These are phyloP conservation scores for Calonectria pauciramosa DNA, from an alignment of 2,329 filamentous ascomycete genomes.

Conservation along the genomic window DNA sequence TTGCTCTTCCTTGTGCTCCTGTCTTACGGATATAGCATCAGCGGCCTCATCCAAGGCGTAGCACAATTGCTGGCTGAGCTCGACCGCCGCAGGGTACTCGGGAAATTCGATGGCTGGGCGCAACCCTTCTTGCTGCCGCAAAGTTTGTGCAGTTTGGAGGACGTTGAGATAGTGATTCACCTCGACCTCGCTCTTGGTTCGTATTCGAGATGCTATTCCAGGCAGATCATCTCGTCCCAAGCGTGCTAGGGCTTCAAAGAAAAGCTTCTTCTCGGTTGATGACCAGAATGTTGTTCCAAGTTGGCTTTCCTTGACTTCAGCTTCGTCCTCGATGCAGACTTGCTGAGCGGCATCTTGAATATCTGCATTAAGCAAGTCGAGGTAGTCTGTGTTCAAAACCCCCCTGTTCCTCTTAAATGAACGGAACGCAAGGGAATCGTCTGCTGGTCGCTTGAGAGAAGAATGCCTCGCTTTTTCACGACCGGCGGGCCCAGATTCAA, in stretches of 20 bases:
- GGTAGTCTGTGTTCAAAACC: constrained; percentile 60
- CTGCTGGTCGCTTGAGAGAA: constrained; percentile 49
- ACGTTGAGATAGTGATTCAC: constrained; percentile 77
- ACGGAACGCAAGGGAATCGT: constrained; percentile 37
- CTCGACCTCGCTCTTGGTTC: constrained; percentile 81
- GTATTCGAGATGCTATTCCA: constrained; percentile 73
- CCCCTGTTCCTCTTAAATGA: constrained; percentile 63
- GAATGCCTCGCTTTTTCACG: constrained; percentile 1
- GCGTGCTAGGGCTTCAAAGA: constrained; percentile 76
- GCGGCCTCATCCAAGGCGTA: constrained; percentile 76
- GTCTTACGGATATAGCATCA: constrained; percentile 73
- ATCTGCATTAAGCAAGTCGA: constrained; percentile 68
- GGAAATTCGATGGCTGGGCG: constrained; percentile 56
- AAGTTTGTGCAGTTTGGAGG: constrained; percentile 66
- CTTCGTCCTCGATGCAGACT: constrained; percentile 48
- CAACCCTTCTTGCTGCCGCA: constrained; percentile 53
- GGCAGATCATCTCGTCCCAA: constrained; percentile 74
- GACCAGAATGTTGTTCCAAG: constrained; percentile 81
- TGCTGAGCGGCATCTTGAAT: constrained; percentile 66
- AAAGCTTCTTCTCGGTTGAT: constrained; percentile 74
- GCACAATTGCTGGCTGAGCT: constrained; percentile 77
- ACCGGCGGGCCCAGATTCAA: constrained; percentile 19
- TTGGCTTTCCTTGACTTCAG: constrained; percentile 62
- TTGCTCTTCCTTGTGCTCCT: constrained; percentile 73
- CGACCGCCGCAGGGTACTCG: constrained; percentile 79